Evolutionary conservation across 345 rosid genomes (phyloP).

Genomic region (Mangifera indica): DNA sequence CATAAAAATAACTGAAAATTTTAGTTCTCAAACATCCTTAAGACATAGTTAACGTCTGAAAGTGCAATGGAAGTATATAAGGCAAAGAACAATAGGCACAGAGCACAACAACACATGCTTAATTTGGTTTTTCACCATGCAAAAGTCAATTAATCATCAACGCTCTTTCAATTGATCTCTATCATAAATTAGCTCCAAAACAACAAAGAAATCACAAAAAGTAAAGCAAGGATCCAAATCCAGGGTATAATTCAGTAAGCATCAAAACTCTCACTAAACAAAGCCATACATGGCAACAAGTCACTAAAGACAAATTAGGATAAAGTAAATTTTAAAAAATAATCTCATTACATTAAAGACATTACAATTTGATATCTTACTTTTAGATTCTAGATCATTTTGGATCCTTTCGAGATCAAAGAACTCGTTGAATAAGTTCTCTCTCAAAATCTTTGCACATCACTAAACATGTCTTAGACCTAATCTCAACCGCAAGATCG

Average conservation of each 20-base stretch:
- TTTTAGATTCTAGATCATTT: not conserved
- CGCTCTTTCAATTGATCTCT: not conserved
- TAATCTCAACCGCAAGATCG: slow-evolving; percentile 18
- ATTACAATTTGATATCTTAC: not conserved
- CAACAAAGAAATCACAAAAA: not conserved
- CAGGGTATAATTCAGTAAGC: not conserved
- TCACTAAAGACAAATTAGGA: not conserved
- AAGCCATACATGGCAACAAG: not conserved
- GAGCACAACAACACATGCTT: not conserved
- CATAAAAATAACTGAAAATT: slow-evolving; percentile 13
- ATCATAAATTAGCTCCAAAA: not conserved
- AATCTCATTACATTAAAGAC: not conserved
- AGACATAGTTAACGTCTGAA: slow-evolving; percentile 5
- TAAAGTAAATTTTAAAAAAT: not conserved
- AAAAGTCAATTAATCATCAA: not conserved
- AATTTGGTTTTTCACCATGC: not conserved
- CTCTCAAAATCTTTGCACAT: not conserved
- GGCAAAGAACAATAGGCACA: slow-evolving; percentile 6
- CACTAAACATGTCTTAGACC: not conserved
- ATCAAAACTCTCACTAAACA: not conserved
- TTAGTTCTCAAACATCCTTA: slow-evolving; percentile 15
- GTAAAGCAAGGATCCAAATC: not conserved
- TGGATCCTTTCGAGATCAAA: not conserved
- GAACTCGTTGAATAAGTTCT: not conserved
- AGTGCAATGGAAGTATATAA: not conserved